A percentile compares a stretch with the other conserved stretches of the same genome.
Evolutionary conservation across 2,329 filamentous ascomycete genomes (phyloP).

Genomic region (Aspergillus sp.): DNA sequence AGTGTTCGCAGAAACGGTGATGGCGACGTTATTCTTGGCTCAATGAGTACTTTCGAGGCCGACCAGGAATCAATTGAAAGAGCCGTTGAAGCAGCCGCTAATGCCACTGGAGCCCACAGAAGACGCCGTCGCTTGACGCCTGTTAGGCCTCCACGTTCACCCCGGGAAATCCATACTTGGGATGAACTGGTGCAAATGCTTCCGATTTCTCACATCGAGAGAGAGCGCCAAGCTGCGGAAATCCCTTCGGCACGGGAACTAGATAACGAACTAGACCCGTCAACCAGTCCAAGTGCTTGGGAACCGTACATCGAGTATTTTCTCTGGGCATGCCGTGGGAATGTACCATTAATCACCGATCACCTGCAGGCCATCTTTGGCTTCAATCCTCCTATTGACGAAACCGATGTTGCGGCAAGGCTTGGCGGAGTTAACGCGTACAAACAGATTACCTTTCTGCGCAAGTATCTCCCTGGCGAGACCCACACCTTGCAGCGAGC

Average conservation of each 20-base stretch:
- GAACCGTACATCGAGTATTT: conserved; percentile 13
- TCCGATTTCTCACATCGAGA: not conserved
- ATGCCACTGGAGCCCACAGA: not conserved
- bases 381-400: conserved; percentile 12
- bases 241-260: conserved; percentile 1
- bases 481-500: conserved; percentile 16
- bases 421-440: conserved; percentile 12
- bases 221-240: conserved; percentile 7
- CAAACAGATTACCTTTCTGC: conserved; percentile 15
- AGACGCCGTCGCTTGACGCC: not conserved
- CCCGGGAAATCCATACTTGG: not conserved
- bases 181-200: not conserved
- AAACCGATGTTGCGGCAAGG: conserved; percentile 12
- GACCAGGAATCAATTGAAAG: not conserved
- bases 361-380: conserved; percentile 14
- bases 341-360: conserved; percentile 12
- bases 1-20: not conserved
- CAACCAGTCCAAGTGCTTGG: conserved; percentile 10
- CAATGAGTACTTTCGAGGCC: not conserved
- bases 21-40: not conserved
- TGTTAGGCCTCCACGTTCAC: conserved; percentile 4
- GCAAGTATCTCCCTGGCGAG: conserved; percentile 16
- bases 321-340: conserved; percentile 18
- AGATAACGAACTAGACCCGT: conserved; percentile 5
- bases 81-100: not conserved